Conservation (phyloP, 129 eudicot species). For the Flaveria sonorensis region DNA sequence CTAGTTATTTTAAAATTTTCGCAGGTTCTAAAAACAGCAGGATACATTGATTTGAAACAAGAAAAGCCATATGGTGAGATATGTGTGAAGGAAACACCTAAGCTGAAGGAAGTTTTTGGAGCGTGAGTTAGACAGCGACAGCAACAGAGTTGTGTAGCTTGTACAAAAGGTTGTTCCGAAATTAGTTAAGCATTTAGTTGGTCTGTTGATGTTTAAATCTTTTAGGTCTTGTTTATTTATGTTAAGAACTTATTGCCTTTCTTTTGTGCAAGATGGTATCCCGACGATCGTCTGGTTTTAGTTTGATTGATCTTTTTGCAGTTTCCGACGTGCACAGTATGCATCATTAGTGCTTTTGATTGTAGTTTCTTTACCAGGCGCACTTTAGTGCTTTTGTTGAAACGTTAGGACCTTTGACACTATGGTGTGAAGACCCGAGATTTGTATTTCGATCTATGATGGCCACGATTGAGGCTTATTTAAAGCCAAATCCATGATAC, state of each 20-base stretch:
- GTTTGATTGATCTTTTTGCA: neutral
- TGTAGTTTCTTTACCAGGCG: too few relatives aligned
- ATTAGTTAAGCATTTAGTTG: constrained; percentile 17
- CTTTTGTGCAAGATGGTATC: neutral
- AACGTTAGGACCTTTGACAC: too few relatives aligned
- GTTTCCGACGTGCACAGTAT: too few relatives aligned
- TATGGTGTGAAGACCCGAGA: too few relatives aligned
- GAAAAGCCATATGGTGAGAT: constrained; percentile 58
- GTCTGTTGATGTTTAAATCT: constrained; percentile 3
- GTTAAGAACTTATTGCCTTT: neutral
- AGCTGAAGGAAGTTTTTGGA: constrained; percentile 40
- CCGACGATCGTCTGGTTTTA: neutral
- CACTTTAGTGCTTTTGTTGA: too few relatives aligned
- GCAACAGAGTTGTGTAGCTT: constrained; percentile 12
- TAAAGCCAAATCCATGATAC: neutral
- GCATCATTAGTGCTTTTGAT: too few relatives aligned
- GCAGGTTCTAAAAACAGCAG: constrained; percentile 57
- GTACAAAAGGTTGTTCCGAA: constrained; percentile 19
- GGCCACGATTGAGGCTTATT: neutral
- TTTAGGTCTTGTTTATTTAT: neutral
- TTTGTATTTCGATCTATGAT: too few relatives aligned
- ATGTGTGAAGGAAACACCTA: constrained; percentile 41
- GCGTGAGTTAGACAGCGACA: constrained; percentile 13
- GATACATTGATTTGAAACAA: constrained; percentile 60
- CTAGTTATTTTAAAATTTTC: neutral